These are phyloP conservation scores for Neopestalotiopsis clavispora DNA, from an alignment of 2,329 filamentous ascomycete species.

Conservation along the genomic window DNA sequence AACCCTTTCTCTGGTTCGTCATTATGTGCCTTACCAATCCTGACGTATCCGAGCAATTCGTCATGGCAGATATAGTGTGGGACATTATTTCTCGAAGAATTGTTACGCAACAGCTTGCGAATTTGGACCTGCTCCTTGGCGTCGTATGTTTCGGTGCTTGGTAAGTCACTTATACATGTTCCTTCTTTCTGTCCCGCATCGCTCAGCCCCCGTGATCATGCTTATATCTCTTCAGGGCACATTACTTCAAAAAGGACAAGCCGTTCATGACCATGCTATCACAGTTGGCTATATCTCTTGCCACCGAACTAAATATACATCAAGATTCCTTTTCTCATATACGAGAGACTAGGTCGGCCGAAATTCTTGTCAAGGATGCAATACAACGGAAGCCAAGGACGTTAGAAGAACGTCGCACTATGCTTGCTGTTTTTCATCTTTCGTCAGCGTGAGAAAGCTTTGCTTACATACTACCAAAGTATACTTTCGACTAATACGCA, in stretches of 20 bases:
- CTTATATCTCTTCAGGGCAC: conserved; percentile 19
- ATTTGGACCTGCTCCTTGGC: conserved; percentile 26
- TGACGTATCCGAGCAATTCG: conserved; percentile 23
- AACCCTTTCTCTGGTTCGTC: conserved; percentile 29
- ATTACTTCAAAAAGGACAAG: conserved; percentile 26
- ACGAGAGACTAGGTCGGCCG: not conserved
- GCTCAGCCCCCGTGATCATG: not conserved
- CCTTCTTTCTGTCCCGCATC: conserved; percentile 14
- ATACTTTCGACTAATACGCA: not conserved
- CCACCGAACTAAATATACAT: conserved; percentile 31
- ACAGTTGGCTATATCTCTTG: conserved; percentile 28
- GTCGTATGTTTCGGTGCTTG: conserved; percentile 25
- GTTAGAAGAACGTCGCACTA: conserved; percentile 27
- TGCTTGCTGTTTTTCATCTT: conserved; percentile 29
- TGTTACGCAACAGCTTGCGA: conserved; percentile 23
- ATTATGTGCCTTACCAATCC: conserved; percentile 24
- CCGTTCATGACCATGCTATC: conserved; percentile 32
- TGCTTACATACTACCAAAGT: not conserved
- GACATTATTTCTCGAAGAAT: conserved; percentile 26
- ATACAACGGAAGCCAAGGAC: conserved; percentile 7
- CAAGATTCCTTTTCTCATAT: conserved; percentile 14
- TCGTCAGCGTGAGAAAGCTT: conserved; percentile 31
- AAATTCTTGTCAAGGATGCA: not conserved
- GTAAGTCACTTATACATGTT: conserved; percentile 13
- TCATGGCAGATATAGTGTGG: conserved; percentile 25